These are phyloP conservation scores for Hygrocybe punicea DNA, from an alignment of 768 basidiomycete species.

Conservation along the genomic window DNA sequence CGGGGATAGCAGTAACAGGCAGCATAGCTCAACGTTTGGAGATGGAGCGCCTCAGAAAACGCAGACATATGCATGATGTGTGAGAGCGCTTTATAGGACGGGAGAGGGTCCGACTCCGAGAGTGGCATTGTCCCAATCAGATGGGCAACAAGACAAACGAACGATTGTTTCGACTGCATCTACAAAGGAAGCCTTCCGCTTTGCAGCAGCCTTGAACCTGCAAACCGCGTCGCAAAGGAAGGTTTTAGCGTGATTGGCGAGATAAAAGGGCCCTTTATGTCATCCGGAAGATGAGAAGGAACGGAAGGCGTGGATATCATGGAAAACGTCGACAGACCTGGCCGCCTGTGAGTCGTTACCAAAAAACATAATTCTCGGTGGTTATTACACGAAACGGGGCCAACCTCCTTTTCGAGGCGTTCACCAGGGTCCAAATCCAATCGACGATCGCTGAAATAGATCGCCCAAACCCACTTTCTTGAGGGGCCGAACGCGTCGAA, in stretches of 20 bases:
- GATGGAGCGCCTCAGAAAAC: neutral
- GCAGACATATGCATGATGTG: neutral
- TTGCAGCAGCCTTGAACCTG: slow-evolving; percentile 9
- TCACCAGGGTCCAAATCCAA: no score
- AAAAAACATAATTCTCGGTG: no score
- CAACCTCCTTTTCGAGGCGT: no score
- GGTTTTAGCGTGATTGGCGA: slow-evolving; percentile 37
- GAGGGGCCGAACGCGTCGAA: neutral
- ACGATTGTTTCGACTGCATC: neutral
- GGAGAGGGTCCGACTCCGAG: neutral
- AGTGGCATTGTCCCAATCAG: neutral
- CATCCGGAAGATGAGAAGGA: slow-evolving; percentile 11
- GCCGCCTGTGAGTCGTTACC: no score
- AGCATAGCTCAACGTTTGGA: neutral
- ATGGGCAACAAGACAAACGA: neutral
- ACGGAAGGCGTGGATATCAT: no score
- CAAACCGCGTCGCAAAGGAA: neutral
- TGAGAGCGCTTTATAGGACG: neutral
- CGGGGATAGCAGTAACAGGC: neutral
- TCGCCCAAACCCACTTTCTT: neutral
- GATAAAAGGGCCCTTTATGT: slow-evolving; percentile 22
- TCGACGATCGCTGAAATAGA: neutral
- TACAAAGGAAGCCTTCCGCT: neutral
- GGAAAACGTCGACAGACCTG: no score
- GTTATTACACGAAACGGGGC: no score